Percentiles rank a stretch among this genome's conserved stretches.
These are phyloP conservation scores for Globisporangium orthogonon DNA, from an alignment of 352 stramenopile species.

Conservation along the genomic window DNA sequence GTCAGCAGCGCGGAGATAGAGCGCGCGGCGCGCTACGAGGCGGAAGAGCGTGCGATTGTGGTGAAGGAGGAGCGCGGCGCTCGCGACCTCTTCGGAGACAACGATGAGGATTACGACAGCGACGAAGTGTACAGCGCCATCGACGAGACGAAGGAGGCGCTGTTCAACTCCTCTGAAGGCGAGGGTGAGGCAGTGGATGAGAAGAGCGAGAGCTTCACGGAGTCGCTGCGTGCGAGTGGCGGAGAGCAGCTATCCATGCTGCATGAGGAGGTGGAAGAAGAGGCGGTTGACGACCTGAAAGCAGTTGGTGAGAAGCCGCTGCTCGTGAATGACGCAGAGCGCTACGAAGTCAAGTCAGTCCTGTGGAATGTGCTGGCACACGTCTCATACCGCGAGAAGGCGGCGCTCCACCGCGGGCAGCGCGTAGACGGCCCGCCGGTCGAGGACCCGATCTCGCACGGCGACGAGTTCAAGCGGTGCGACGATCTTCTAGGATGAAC, in stretches of 20 bases:
- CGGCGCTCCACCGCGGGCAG: constrained; percentile 23
- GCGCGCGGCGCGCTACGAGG: constrained; percentile 6
- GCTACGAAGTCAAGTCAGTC: constrained; percentile 4
- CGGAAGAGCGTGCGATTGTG: constrained; percentile 9
- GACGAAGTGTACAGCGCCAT: not conserved
- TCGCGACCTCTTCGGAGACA: constrained; percentile 7
- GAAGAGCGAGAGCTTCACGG: constrained; percentile 4
- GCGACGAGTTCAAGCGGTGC: constrained; percentile 35
- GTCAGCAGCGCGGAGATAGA: constrained; percentile 10
- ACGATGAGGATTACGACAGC: constrained; percentile 4
- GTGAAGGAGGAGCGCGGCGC: constrained; percentile 8
- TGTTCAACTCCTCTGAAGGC: not conserved
- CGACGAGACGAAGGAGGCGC: not conserved
- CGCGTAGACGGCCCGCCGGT: constrained; percentile 33
- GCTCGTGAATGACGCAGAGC: not conserved
- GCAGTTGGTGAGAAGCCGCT: not conserved
- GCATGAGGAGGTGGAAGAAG: not conserved
- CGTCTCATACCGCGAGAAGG: constrained; percentile 24
- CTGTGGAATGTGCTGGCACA: constrained; percentile 20
- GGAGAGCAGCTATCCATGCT: not conserved
- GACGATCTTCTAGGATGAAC: constrained; percentile 14
- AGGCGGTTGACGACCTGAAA: not conserved
- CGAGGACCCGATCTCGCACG: constrained; percentile 32
- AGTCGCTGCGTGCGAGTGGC: not conserved
- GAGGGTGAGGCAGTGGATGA: not conserved